phyloP scores from a whole-genome alignment of 164 flowering plant genomes.

The Platanus orientalis region DNA sequence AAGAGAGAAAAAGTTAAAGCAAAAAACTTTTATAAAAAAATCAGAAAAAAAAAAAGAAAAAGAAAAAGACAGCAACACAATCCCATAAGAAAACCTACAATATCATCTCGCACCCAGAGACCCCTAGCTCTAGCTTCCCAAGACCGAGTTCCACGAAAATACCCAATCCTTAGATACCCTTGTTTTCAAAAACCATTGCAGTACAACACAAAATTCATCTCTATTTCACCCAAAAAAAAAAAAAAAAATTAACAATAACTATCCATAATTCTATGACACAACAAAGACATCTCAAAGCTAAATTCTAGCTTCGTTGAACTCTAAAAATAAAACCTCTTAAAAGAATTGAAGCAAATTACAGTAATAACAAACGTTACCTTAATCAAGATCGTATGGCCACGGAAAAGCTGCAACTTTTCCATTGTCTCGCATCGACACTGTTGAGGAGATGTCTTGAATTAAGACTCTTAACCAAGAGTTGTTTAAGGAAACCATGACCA shows the following conservation, averaged over 20 bases:
- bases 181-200: background rate
- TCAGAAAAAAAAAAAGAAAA: background rate
- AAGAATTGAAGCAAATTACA: background rate
- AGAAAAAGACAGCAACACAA: background rate
- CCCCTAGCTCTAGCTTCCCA: background rate
- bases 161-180: background rate
- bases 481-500: no score
- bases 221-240: background rate
- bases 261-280: background rate
- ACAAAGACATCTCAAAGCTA: background rate
- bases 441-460: no score
- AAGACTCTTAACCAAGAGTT: no score
- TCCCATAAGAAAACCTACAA: background rate
- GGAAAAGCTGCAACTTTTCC: constrained; percentile 39
- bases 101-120: background rate
- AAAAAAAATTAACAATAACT: no score
- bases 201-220: background rate
- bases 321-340: background rate
- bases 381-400: constrained; percentile 36
- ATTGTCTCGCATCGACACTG: no score
- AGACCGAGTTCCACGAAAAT: background rate
- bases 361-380: constrained; percentile 22
- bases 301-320: constrained; percentile 5
- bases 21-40: no score
- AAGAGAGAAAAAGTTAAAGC: background rate